Evolutionary conservation across 163 green algal genomes (phyloP).

Genomic region (Chlorella variabilis): DNA sequence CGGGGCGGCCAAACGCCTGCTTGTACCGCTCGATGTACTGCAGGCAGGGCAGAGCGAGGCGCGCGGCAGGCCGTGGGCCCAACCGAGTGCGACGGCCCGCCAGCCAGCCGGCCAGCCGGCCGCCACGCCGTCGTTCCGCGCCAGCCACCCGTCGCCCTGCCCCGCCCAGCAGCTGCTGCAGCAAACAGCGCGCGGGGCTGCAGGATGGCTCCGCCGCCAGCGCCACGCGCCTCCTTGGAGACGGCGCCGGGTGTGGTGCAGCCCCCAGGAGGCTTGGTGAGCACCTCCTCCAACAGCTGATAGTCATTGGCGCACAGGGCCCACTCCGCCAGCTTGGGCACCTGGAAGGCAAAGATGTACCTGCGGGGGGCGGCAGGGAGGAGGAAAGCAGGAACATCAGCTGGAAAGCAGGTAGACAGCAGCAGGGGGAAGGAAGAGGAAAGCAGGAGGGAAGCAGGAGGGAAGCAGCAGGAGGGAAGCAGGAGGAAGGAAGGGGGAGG

Average conservation of each 20-base stretch:
- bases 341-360: conserved; percentile 76
- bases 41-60: not conserved
- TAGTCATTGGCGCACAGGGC: not conserved
- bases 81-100: no score
- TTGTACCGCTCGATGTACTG: conserved; percentile 66
- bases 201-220: no score
- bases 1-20: conserved; percentile 45
- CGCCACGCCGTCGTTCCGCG: no score
- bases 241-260: not conserved
- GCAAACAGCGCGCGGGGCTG: no score
- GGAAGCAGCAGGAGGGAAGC: no score
- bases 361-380: not conserved
- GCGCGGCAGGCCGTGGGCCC: not conserved
- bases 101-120: no score
- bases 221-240: not conserved
- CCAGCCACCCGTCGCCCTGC: no score
- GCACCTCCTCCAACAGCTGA: not conserved
- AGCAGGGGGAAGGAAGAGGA: not conserved
- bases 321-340: conserved; percentile 8
- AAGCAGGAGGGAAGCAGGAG: no score
- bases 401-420: not conserved
- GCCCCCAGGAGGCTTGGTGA: not conserved
- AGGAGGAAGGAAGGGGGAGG: no score
- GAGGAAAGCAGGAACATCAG: not conserved
- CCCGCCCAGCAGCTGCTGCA: no score